Percentiles rank a stretch among this genome's conserved stretches.
These are phyloP conservation scores for Psidium friedrichsthalianum DNA, from an alignment of 345 rosid species.

Conservation along the genomic window DNA sequence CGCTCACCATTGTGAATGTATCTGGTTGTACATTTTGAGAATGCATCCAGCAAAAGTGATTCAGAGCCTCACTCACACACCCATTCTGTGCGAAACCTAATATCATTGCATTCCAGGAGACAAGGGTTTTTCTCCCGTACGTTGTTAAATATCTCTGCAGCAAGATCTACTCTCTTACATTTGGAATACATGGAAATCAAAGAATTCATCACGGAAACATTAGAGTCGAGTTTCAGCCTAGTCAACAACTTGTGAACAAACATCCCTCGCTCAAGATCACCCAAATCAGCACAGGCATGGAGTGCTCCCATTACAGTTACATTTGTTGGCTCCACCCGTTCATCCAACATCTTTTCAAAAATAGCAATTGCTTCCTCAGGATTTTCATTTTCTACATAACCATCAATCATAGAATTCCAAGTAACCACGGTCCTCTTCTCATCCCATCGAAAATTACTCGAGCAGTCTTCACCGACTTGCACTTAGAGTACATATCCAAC, in stretches of 20 bases:
- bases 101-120: constrained; percentile 86
- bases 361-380: constrained; percentile 47
- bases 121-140: constrained; percentile 39
- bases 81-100: constrained; percentile 72
- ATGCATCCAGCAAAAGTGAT: constrained; percentile 42
- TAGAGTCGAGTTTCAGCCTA: constrained; percentile 33
- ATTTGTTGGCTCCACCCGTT: constrained; percentile 54
- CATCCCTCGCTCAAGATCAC: constrained; percentile 49
- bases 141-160: constrained; percentile 41
- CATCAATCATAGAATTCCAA: constrained; percentile 89
- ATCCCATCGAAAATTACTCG: constrained; percentile 44
- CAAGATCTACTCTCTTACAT: constrained; percentile 49
- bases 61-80: constrained; percentile 49
- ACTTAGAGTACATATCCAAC: constrained; percentile 68
- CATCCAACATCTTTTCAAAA: constrained; percentile 55
- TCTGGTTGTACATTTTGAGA: constrained; percentile 36
- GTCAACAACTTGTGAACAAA: constrained; percentile 41
- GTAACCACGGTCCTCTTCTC: constrained; percentile 44
- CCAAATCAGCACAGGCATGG: constrained; percentile 63
- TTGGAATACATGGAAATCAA: constrained; percentile 80
- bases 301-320: constrained; percentile 61
- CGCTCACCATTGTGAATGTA: constrained; percentile 71
- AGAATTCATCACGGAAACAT: constrained; percentile 56
- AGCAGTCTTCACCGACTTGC: constrained; percentile 41
- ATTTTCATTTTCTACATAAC: constrained; percentile 58